Evolutionary conservation across 805 yeast species (phyloP), one percentile per base, ranked within the genome.

Genomic region (Saccharomycopsis javanensis): DNA sequence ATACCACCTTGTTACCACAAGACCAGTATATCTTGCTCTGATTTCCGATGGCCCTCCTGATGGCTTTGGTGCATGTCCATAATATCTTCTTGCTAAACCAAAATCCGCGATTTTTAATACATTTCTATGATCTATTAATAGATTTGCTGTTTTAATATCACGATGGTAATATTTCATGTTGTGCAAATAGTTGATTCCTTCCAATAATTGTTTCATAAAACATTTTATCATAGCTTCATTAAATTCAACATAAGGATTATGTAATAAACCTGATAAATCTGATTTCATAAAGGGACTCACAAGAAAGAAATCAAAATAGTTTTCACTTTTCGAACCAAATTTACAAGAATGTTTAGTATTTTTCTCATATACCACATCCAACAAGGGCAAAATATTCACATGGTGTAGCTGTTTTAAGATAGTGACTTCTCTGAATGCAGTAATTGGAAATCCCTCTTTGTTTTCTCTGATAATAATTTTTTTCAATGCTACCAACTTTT

Each of bases 1-100:
- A 69, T 95, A 94, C 99, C 99, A 94, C 63, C 99, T 73, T 0
- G 99, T 94, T 37, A 94, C 98, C 2, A 94, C 99, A 55, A 80
- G 76, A 16, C 79, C 78, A 0, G 88, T 82, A 62, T 81, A 79
- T 37, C 35, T 72, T 63, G 67, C 69, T 5, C 69, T 50, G 31
- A 56, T 56, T 30, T 59, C 57, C 11, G 61, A 58, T 4, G 62
- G 62, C 4, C 61, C 63, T 31, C 61, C 61, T 11, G 23, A 8
- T 15, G 55, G n/a, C 27, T 72, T 73, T 1, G 96, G 95, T 0
- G 77, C 72, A 4, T 74, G 69, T 1, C 91, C 96, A 58, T 77
- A 79, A 67, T 83, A 88, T 18, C 76, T 69, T 61, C 98, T 76
- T 1, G 97, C 98, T 45, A 94, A 74, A 1, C 99, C 99, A 69